These are phyloP conservation scores for Talaromyces pinophilus DNA, from an alignment of 2,329 filamentous ascomycete species.

Conservation along the genomic window DNA sequence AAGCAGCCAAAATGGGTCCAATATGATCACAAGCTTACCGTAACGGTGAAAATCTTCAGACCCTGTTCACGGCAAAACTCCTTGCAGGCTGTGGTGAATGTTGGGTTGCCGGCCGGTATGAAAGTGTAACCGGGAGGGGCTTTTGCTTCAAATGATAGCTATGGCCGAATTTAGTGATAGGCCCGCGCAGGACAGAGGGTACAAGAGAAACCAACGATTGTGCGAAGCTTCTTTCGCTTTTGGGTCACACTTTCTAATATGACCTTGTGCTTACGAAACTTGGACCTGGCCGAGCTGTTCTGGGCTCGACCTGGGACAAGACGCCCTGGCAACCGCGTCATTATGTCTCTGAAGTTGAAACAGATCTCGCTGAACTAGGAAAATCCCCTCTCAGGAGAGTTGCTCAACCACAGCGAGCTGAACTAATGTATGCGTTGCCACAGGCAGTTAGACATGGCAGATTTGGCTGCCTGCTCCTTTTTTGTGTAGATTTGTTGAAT, in stretches of 20 bases:
- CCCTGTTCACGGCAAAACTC: slow-evolving; percentile 59
- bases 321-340: slow-evolving; percentile 33
- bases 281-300: slow-evolving; percentile 36
- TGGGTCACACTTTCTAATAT: slow-evolving; percentile 60
- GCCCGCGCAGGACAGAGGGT: not conserved
- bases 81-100: slow-evolving; percentile 61
- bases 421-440: slow-evolving; percentile 12
- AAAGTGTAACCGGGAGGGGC: slow-evolving; percentile 63
- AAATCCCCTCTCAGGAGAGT: not conserved
- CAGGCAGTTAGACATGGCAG: slow-evolving; percentile 6
- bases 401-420: not conserved
- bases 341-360: slow-evolving; percentile 26
- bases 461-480: not conserved
- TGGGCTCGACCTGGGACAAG: slow-evolving; percentile 37
- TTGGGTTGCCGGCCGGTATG: slow-evolving; percentile 61
- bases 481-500: not conserved
- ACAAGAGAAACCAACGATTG: slow-evolving; percentile 45
- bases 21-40: slow-evolving; percentile 49
- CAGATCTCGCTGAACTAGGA: not conserved
- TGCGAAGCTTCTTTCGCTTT: slow-evolving; percentile 61
- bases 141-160: slow-evolving; percentile 59
- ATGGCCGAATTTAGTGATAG: slow-evolving; percentile 36
- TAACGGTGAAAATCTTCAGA: slow-evolving; percentile 59
- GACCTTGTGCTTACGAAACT: slow-evolving; percentile 55
- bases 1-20: not conserved